Conservation (phyloP, 805 yeast genomes). For the Pichia thaimueangensis region DNA sequence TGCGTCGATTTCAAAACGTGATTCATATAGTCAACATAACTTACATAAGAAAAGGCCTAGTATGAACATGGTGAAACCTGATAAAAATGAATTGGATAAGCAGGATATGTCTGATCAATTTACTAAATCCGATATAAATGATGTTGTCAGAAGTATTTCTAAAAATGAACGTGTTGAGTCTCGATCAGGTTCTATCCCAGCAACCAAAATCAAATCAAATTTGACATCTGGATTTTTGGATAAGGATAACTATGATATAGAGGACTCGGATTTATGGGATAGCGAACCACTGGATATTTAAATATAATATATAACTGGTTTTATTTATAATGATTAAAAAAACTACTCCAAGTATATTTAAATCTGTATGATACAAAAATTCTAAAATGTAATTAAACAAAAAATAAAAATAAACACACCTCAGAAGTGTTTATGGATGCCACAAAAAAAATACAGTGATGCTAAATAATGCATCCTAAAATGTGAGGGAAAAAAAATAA, state of each 20-base stretch:
- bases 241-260: conserved; percentile 6
- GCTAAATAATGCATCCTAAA: too few relatives aligned
- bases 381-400: too few relatives aligned
- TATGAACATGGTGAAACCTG: not conserved
- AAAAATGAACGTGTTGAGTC: conserved; percentile 2
- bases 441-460: too few relatives aligned
- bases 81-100: not conserved
- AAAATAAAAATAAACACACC: too few relatives aligned
- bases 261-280: conserved; percentile 25
- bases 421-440: too few relatives aligned
- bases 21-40: conserved; percentile 24
- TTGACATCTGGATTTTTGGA: not conserved
- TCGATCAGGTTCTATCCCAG: not conserved
- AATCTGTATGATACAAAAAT: too few relatives aligned
- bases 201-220: conserved; percentile 1
- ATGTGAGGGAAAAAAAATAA: too few relatives aligned
- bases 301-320: too few relatives aligned
- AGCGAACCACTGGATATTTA: conserved; percentile 15
- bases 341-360: too few relatives aligned
- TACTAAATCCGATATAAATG: not conserved
- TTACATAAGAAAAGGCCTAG: conserved; percentile 15
- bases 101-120: not conserved
- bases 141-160: conserved; percentile 5
- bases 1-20: conserved; percentile 27
- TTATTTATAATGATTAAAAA: too few relatives aligned